These are phyloP conservation scores for Penicillium sp. DNA, from an alignment of 2,329 filamentous ascomycete species.

Conservation along the genomic window DNA sequence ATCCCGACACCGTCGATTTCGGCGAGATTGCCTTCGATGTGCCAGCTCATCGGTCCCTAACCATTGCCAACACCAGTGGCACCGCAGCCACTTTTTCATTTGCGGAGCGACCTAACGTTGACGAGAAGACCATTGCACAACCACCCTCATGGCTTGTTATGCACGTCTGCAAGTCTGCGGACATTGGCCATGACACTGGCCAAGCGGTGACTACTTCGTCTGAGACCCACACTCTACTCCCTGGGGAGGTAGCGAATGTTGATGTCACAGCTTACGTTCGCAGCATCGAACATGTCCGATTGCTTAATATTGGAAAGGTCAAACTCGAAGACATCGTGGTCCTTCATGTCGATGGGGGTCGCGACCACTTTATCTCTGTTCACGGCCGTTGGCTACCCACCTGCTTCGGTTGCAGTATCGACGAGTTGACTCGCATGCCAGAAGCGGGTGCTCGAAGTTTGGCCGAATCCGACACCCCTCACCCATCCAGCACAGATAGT, in stretches of 20 bases:
- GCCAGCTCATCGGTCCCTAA: conserved; percentile 66
- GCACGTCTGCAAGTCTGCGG: conserved; percentile 58
- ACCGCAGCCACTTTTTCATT: conserved; percentile 79
- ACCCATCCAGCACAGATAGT: conserved; percentile 33
- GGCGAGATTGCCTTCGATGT: conserved; percentile 71
- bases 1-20: conserved; percentile 68
- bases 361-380: conserved; percentile 88
- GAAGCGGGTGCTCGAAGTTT: conserved; percentile 74
- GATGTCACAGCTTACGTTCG: conserved; percentile 67
- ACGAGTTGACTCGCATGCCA: conserved; percentile 82
- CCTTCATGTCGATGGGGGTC: conserved; percentile 75
- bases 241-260: conserved; percentile 76
- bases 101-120: conserved; percentile 64
- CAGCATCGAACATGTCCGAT: conserved; percentile 62
- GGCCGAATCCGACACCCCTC: conserved; percentile 26
- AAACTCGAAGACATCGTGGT: conserved; percentile 84
- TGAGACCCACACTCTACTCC: conserved; percentile 67
- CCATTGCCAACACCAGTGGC: conserved; percentile 87
- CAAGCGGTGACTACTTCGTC: conserved; percentile 30
- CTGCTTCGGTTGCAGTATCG: conserved; percentile 80
- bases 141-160: conserved; percentile 70
- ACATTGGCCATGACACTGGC: conserved; percentile 33
- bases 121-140: conserved; percentile 41
- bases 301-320: conserved; percentile 67
- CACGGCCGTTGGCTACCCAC: conserved; percentile 76